These are phyloP conservation scores for Cronartium quercuum DNA, from an alignment of 1,284 basidiomycete species.

Conservation along the genomic window DNA sequence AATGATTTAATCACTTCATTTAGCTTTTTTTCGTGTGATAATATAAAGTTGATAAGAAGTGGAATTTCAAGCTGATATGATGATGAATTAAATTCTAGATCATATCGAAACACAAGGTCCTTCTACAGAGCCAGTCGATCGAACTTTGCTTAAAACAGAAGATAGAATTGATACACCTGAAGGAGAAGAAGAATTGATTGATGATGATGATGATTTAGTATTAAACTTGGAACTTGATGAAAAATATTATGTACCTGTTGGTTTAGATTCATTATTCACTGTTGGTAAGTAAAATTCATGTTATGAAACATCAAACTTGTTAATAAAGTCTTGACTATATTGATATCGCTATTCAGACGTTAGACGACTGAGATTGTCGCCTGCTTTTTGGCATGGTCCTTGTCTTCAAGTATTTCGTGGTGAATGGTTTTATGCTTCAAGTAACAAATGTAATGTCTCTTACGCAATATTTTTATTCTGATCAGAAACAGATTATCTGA, in stretches of 20 bases:
- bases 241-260: constrained; percentile 44
- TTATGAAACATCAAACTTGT: background rate
- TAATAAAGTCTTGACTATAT: too few relatives aligned
- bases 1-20: too few relatives aligned
- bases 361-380: constrained; percentile 20
- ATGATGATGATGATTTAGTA: constrained; percentile 16
- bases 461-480: background rate
- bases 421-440: constrained; percentile 37
- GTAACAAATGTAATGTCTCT: constrained; percentile 40
- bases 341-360: background rate
- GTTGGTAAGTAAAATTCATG: constrained; percentile 40
- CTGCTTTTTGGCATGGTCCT: constrained; percentile 38
- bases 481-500: background rate
- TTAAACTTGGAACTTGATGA: constrained; percentile 32
- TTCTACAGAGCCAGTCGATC: background rate
- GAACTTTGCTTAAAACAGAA: background rate
- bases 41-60: background rate
- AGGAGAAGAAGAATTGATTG: background rate
- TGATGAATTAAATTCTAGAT: too few relatives aligned
- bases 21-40: background rate
- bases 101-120: background rate
- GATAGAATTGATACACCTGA: background rate
- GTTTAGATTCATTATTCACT: constrained; percentile 47
- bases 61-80: background rate
- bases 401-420: constrained; percentile 23